A percentile compares a stretch with the other conserved stretches of the same genome.
Conservation (phyloP, 768 basidiomycete genomes). For the Pulveroboletus frians region DNA sequence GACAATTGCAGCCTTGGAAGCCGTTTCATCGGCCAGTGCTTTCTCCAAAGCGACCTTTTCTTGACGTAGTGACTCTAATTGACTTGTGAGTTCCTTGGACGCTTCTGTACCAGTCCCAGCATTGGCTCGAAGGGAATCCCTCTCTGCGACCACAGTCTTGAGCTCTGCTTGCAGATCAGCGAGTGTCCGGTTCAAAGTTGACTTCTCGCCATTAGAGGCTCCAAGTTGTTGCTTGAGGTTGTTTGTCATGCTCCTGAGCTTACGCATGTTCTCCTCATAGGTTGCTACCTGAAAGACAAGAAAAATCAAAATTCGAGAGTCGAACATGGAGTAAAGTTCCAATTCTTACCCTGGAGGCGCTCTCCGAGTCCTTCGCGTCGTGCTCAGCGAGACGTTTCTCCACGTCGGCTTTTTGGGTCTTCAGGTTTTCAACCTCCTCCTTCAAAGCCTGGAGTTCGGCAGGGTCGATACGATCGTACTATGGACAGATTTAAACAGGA, state of each 20-base stretch:
- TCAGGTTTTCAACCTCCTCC: constrained; percentile 59
- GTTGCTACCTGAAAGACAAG: constrained; percentile 32
- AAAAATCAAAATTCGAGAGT: not conserved
- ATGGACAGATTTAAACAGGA: not conserved
- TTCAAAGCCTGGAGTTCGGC: constrained; percentile 76
- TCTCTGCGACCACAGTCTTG: constrained; percentile 26
- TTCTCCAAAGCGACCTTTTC: constrained; percentile 39
- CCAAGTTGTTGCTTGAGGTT: constrained; percentile 26
- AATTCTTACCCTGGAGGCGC: constrained; percentile 30
- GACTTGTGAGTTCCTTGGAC: constrained; percentile 29
- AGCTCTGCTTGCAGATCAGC: constrained; percentile 24
- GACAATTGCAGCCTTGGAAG: constrained; percentile 19
- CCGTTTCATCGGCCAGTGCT: constrained; percentile 35
- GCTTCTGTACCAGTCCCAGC: constrained; percentile 13
- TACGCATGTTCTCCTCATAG: constrained; percentile 41
- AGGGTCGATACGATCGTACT: constrained; percentile 89
- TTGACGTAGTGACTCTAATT: constrained; percentile 33
- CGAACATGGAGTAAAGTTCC: too few species aligned
- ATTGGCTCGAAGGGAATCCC: constrained; percentile 22
- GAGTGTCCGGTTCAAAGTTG: constrained; percentile 25
- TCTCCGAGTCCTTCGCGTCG: constrained; percentile 28
- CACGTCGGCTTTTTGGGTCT: constrained; percentile 36
- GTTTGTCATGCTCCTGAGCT: constrained; percentile 25
- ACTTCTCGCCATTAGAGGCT: constrained; percentile 25
- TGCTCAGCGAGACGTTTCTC: constrained; percentile 29